These are phyloP conservation scores for Talaromyces thailandensis DNA, from an alignment of 495 filamentous ascomycete genomes.

Conservation along the genomic window DNA sequence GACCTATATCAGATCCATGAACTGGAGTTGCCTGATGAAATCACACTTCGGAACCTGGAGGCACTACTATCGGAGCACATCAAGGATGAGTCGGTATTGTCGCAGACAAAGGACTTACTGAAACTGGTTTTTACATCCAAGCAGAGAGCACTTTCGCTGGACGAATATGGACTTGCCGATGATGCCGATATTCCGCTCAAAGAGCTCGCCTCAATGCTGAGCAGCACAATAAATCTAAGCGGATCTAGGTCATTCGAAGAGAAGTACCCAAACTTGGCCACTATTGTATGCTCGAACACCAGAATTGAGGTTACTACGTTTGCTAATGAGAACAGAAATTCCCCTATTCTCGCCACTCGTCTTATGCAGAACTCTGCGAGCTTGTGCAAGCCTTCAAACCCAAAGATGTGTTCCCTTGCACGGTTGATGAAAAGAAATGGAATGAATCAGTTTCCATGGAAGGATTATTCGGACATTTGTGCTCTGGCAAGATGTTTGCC, in stretches of 20 bases:
- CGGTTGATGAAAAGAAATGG: constrained; percentile 59
- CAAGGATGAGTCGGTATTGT: constrained; percentile 21
- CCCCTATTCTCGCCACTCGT: constrained; percentile 87
- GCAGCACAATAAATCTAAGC: not conserved
- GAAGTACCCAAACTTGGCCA: not conserved
- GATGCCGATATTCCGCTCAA: constrained; percentile 36
- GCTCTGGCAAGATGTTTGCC: constrained; percentile 46
- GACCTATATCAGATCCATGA: constrained; percentile 60
- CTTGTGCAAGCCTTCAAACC: constrained; percentile 62
- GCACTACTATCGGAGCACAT: constrained; percentile 36
- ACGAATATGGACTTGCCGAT: constrained; percentile 28
- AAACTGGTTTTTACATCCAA: constrained; percentile 22
- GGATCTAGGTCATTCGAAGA: constrained; percentile 2
- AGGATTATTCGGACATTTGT: constrained; percentile 63
- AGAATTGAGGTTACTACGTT: not conserved
- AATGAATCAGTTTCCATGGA: constrained; percentile 50
- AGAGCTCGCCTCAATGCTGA: constrained; percentile 21
- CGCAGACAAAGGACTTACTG: constrained; percentile 24
- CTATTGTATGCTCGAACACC: constrained; percentile 13
- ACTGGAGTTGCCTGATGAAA: constrained; percentile 44
- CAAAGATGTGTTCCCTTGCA: constrained; percentile 76
- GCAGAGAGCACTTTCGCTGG: constrained; percentile 30
- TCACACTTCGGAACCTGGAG: constrained; percentile 36
- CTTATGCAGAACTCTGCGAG: constrained; percentile 67
- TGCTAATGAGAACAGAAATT: constrained; percentile 40